These are phyloP conservation scores for Colletotrichum brevisporum DNA, from an alignment of 2,329 filamentous ascomycete species.

Conservation along the genomic window DNA sequence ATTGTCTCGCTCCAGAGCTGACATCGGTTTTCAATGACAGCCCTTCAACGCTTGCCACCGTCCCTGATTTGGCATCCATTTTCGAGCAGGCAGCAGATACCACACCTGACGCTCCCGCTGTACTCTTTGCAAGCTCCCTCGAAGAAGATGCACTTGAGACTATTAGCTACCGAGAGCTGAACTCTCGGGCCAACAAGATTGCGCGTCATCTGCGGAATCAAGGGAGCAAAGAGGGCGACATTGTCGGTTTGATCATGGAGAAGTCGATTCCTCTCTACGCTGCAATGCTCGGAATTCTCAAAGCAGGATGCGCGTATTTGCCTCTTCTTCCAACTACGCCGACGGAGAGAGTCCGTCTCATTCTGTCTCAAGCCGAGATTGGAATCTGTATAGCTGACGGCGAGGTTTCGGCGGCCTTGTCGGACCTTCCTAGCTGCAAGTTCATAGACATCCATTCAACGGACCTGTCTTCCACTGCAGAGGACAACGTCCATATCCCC, in stretches of 20 bases:
- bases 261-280: constrained; percentile 82
- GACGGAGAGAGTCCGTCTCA: constrained; percentile 68
- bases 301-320: constrained; percentile 84
- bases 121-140: constrained; percentile 73
- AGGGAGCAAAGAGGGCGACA: constrained; percentile 64
- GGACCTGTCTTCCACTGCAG: constrained; percentile 47
- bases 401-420: constrained; percentile 40
- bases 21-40: constrained; percentile 66
- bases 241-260: constrained; percentile 83
- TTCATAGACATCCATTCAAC: constrained; percentile 53
- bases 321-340: constrained; percentile 83
- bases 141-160: constrained; percentile 52
- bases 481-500: constrained; percentile 53
- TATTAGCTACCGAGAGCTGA: constrained; percentile 76
- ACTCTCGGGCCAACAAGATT: constrained; percentile 68
- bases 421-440: constrained; percentile 38
- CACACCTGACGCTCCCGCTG: constrained; percentile 69
- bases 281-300: constrained; percentile 80
- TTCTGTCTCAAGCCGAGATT: constrained; percentile 73
- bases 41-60: constrained; percentile 50
- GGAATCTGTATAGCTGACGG: constrained; percentile 59
- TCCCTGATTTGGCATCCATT: constrained; percentile 62
- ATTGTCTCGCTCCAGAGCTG: constrained; percentile 48
- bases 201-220: constrained; percentile 66
- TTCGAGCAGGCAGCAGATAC: constrained; percentile 67